These are phyloP conservation scores for Rubia tinctorum DNA, from an alignment of 305 asterid species.

Conservation along the genomic window DNA sequence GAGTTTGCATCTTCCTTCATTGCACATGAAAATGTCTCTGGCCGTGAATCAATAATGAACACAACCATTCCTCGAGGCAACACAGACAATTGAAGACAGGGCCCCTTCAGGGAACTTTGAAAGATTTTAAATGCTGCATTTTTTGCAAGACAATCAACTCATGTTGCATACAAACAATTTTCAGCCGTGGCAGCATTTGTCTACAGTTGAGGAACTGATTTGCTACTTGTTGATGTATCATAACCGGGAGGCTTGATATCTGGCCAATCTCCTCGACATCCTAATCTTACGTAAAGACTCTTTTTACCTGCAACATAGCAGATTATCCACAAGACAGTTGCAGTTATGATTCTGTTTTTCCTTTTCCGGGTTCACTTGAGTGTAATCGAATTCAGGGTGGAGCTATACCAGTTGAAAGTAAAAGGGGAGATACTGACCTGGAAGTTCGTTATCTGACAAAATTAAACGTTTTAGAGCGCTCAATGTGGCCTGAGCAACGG, in stretches of 20 bases:
- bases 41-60: background rate
- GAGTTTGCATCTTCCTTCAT: background rate
- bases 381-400: background rate
- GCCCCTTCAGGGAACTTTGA: no score
- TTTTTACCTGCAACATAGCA: constrained; percentile 42
- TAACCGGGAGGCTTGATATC: constrained; percentile 82
- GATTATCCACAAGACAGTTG: background rate
- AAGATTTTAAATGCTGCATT: background rate
- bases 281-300: constrained; percentile 71
- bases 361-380: background rate
- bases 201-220: constrained; percentile 13
- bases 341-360: background rate
- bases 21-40: background rate
- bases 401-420: background rate
- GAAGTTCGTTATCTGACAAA: constrained; percentile 63
- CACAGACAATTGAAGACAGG: no score
- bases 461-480: constrained; percentile 77
- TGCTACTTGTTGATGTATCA: constrained; percentile 45
- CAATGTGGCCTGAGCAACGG: constrained; percentile 72
- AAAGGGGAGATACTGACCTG: constrained; percentile 38
- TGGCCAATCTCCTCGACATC: constrained; percentile 97
- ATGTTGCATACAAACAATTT: background rate
- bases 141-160: background rate
- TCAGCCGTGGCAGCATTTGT: background rate
- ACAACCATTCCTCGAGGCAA: no score